Evolutionary conservation across 768 basidiomycete species (phyloP), one percentile per base, ranked within the genome.

Genomic region (Kwoniella sp.): DNA sequence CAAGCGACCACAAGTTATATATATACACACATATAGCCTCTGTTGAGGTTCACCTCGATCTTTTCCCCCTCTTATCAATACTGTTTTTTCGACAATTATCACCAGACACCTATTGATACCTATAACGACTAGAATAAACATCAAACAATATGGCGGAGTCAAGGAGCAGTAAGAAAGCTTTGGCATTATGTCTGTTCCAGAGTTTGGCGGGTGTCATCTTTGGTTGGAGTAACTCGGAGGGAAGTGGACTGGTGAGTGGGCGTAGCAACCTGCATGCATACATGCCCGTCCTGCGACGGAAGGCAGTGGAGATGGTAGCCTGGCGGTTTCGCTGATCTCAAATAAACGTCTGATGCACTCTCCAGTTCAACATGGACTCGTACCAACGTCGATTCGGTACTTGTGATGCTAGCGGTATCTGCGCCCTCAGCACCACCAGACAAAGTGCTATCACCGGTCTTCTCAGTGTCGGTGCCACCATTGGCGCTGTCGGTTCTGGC

Each of bases 121-220:
- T 11, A 8, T 45, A 45, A 45, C 15, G 20, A 45, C 5, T 17
- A 45, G 4, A n/a, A 45, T 4, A 11, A 9, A 45, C 41, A 9
- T 9, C 41, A 48, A 17, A 22, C 58, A 66, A 31, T 28, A 66
- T 66, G 58, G 29, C 59, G 26, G 41, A 45, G 15, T 45, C 73
- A 23, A 52, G 71, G 61, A 69, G 66, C 47, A 74, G 71, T 55
- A 70, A 68, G 63, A 74, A 73, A 55, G 78, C 78, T 29, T 62
- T 76, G 51, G 72, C 74, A 54, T 67, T 79, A 64, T 77, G 76
- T 67, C 74, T 79, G 7, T 77, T 77, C 71, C 78, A 79, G 61
- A 73, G 71, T 56, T 61, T 77, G 51, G 78, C 78, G 26, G 78
- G 78, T 53, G 72, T 79, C 38, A 73, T 79, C 59, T 79, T 79